Percentiles rank a stretch among this genome's conserved stretches.
phyloP scores from a whole-genome alignment of 1,284 basidiomycete species.

The Ustilago shanxiensis region DNA sequence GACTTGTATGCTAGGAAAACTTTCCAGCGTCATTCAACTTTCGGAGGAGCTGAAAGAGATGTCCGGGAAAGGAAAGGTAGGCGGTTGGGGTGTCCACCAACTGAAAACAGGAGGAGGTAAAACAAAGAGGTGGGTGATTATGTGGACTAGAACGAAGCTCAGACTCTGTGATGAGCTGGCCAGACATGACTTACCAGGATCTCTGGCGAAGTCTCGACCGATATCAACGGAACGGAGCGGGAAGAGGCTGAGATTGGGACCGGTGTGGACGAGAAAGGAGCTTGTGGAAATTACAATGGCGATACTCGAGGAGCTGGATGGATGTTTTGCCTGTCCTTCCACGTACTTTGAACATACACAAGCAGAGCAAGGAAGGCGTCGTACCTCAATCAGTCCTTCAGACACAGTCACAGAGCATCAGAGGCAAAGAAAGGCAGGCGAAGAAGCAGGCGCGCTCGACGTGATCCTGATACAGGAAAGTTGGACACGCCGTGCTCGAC shows the following conservation, averaged over 20 bases:
- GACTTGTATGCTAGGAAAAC: conserved; percentile 89
- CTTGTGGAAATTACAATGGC: background rate
- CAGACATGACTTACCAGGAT: conserved; percentile 1
- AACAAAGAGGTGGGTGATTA: conserved; percentile 88
- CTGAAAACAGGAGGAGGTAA: conserved; percentile 80
- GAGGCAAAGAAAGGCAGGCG: background rate
- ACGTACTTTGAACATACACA: background rate
- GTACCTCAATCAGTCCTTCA: background rate
- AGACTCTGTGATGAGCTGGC: conserved; percentile 25
- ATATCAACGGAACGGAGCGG: conserved; percentile 9
- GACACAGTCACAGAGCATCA: background rate
- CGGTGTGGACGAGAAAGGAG: conserved; percentile 28
- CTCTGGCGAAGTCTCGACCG: conserved; percentile 5
- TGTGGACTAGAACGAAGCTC: conserved; percentile 74
- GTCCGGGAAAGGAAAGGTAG: conserved; percentile 61
- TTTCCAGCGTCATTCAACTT: conserved; percentile 79
- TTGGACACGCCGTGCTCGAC: conserved; percentile 35
- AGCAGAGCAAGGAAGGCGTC: background rate
- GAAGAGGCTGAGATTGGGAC: conserved; percentile 11
- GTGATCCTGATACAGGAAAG: conserved; percentile 19
- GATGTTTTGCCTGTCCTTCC: conserved; percentile 17
- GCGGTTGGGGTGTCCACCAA: conserved; percentile 86
- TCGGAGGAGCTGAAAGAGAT: conserved; percentile 75
- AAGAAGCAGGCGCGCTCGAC: conserved; percentile 8
- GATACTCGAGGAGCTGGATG: conserved; percentile 19